Evolutionary conservation across 2,329 filamentous ascomycete genomes (phyloP), one percentile per base, ranked within the genome.

Genomic region (Colletotrichum brevisporum): DNA sequence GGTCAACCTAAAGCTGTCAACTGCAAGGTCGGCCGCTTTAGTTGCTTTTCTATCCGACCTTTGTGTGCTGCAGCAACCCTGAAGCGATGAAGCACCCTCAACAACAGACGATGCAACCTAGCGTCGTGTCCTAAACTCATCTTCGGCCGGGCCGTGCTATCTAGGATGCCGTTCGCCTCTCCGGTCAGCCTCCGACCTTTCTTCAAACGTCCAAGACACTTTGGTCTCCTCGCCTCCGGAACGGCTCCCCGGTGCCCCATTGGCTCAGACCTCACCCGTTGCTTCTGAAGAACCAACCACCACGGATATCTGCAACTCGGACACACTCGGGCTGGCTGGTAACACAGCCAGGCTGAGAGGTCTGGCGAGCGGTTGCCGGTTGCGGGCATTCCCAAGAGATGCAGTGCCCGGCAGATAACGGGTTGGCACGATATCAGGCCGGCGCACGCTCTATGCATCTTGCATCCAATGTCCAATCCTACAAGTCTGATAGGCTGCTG

Each of bases 381-480:
- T 63, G 64, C 57, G 54, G 63, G n/a, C 54, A 54, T 45, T 16
- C 51, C 54, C 48, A 63, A 36, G 21, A 36, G 21, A 51, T 27
- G 66, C 58, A 63, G 48, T n/a, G 50, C 41, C 39, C 67, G 67
- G 63, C 63, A 66, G 50, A 70, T 63, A 52, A 62, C 67, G 57
- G 57, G 63, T 47, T 68, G 61, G 55, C 52, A 63, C 57, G 63
- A 53, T 68, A 52, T 67, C 27, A 63, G 52, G 56, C 24, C 31
- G 52, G 55, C 31, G 63, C 48, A 39, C 26, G 63, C 51, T 57
- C 57, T 53, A 15, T 52, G 59, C 50, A 36, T 62, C 24, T 54
- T 68, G 63, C 67, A 26, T 70, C 57, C 57, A 48, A 70, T 47
- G 67, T 67, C 57, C 41, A 58, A 50, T 39, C 12, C 21, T 62